Conservation (phyloP, 202 grass and related monocot species). For the Saccharum hybrid region DNA sequence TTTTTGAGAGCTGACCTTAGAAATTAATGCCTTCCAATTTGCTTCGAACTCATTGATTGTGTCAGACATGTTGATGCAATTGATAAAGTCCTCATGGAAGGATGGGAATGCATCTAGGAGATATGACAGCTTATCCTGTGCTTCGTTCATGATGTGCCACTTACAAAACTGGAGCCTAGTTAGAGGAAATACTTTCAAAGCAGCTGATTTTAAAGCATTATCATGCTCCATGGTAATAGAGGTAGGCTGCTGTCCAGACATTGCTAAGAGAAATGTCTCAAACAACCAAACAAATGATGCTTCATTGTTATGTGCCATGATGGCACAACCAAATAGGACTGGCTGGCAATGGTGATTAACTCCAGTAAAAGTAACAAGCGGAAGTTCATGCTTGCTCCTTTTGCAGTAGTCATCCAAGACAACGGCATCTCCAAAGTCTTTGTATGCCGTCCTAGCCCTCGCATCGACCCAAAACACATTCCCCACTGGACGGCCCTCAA, state of each 20-base stretch:
- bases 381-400: slow-evolving; percentile 69
- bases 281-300: slow-evolving; percentile 90
- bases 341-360: slow-evolving; percentile 94
- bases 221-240: slow-evolving; percentile 73
- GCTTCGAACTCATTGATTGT: slow-evolving; percentile 79
- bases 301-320: slow-evolving; percentile 80
- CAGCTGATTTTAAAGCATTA: slow-evolving; percentile 55
- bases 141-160: slow-evolving; percentile 72
- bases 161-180: slow-evolving; percentile 70
- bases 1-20: slow-evolving; percentile 61
- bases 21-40: slow-evolving; percentile 73
- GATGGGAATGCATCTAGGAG: slow-evolving; percentile 57
- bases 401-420: slow-evolving; percentile 77
- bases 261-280: slow-evolving; percentile 84
- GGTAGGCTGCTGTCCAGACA: slow-evolving; percentile 75
- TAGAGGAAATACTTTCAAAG: slow-evolving; percentile 71
- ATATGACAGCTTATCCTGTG: slow-evolving; percentile 60
- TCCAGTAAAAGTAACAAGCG: slow-evolving; percentile 75
- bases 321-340: slow-evolving; percentile 78
- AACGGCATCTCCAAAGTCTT: slow-evolving; percentile 82
- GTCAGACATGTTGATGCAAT: slow-evolving; percentile 61
- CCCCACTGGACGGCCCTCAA: slow-evolving; percentile 80
- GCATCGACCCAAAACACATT: slow-evolving; percentile 93
- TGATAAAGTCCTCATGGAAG: slow-evolving; percentile 71
- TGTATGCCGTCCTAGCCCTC: slow-evolving; percentile 71